phyloP scores from a whole-genome alignment of 2,329 filamentous ascomycete species.

The Hymenoscyphus occultus region DNA sequence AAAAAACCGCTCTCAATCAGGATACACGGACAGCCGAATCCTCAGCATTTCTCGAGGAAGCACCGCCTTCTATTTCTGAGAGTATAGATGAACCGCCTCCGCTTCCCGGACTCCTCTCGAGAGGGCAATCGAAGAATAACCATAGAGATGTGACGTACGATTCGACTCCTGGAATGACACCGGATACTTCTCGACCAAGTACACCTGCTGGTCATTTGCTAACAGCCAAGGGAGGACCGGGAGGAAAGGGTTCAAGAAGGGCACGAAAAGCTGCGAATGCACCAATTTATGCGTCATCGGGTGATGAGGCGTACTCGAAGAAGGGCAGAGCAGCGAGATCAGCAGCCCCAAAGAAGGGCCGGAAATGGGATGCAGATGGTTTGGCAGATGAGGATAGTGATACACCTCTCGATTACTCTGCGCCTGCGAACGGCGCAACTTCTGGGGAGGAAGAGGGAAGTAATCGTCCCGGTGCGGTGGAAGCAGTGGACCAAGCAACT shows the following conservation, averaged over 20 bases:
- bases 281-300: conserved; percentile 66
- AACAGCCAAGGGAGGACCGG: conserved; percentile 70
- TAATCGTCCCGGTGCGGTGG: conserved; percentile 58
- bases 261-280: conserved; percentile 68
- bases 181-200: conserved; percentile 73
- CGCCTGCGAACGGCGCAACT: conserved; percentile 48
- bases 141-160: conserved; percentile 41
- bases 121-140: conserved; percentile 32
- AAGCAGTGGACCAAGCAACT: conserved; percentile 71
- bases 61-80: conserved; percentile 22
- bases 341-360: conserved; percentile 72
- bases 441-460: conserved; percentile 51
- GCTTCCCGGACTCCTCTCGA: conserved; percentile 37
- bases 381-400: conserved; percentile 76
- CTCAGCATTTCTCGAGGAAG: conserved; percentile 27
- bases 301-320: conserved; percentile 69
- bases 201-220: conserved; percentile 71
- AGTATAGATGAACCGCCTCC: conserved; percentile 49
- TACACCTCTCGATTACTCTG: conserved; percentile 87
- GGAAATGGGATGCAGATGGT: conserved; percentile 91
- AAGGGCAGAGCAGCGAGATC: conserved; percentile 53
- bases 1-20: conserved; percentile 47
- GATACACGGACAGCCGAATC: conserved; percentile 30
- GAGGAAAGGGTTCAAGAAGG: conserved; percentile 74
- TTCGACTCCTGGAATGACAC: conserved; percentile 66